phyloP scores from a whole-genome alignment of 2,329 filamentous ascomycete genomes.

The Trichoderma endophyticum region DNA sequence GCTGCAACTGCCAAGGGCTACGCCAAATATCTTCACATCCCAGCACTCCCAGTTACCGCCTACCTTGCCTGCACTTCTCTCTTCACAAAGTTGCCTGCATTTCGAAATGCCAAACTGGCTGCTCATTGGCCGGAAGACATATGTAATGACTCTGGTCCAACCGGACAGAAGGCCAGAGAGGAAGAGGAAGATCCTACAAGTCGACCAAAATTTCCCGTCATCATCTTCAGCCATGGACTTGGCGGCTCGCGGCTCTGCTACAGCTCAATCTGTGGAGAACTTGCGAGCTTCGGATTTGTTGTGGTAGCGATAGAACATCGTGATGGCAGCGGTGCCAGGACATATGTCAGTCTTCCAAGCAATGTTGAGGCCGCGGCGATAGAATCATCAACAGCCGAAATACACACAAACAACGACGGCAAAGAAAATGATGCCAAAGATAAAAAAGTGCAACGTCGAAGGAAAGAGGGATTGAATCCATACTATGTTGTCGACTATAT shows the following conservation, averaged over 20 bases:
- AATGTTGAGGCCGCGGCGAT: slow-evolving; percentile 34
- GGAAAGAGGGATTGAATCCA: slow-evolving; percentile 26
- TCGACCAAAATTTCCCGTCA: slow-evolving; percentile 54
- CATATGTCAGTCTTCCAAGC: slow-evolving; percentile 55
- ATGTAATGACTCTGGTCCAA: slow-evolving; percentile 34
- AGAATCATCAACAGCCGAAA: slow-evolving; percentile 28
- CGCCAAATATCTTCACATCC: slow-evolving; percentile 57
- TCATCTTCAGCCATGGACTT: slow-evolving; percentile 65
- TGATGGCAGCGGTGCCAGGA: slow-evolving; percentile 61
- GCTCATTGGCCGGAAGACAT: slow-evolving; percentile 48
- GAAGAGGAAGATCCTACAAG: slow-evolving; percentile 13
- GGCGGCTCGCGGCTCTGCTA: slow-evolving; percentile 62
- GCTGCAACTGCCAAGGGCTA: slow-evolving; percentile 57
- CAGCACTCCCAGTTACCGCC: slow-evolving; percentile 45
- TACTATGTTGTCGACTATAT: slow-evolving; percentile 59
- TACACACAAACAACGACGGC: slow-evolving; percentile 24
- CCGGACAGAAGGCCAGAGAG: slow-evolving; percentile 31
- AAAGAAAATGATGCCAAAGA: slow-evolving; percentile 31
- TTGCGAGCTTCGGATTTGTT: slow-evolving; percentile 64
- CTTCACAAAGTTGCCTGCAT: slow-evolving; percentile 64
- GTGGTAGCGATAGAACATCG: slow-evolving; percentile 64
- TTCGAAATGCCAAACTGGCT: slow-evolving; percentile 57
- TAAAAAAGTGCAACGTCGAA: slow-evolving; percentile 29
- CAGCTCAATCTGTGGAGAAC: slow-evolving; percentile 61
- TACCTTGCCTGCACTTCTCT: slow-evolving; percentile 57